Evolutionary conservation across 371 early-diverging fungal genomes (phyloP).

Genomic region (Apophysomyces ossiformis): DNA sequence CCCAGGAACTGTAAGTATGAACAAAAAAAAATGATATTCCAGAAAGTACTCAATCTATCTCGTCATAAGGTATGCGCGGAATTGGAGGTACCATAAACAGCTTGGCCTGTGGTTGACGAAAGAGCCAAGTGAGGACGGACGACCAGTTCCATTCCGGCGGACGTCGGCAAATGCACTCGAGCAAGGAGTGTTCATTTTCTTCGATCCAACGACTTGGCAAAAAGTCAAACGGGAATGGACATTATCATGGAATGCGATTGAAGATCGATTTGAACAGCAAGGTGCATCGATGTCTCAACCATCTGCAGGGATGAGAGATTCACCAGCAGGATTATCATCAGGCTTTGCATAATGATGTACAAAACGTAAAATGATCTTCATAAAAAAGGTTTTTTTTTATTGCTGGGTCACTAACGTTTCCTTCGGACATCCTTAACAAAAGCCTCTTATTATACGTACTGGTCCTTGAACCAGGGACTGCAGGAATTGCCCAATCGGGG

Average conservation of each 20-base stretch:
- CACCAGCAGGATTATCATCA: neutral
- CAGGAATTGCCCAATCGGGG: no score
- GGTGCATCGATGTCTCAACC: neutral
- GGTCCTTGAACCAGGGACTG: no score
- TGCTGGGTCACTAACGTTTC: no score
- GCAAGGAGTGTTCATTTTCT: constrained; percentile 80
- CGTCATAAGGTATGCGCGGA: constrained; percentile 62
- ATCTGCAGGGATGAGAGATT: constrained; percentile 13
- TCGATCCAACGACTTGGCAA: constrained; percentile 83
- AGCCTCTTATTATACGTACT: no score
- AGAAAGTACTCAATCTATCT: neutral
- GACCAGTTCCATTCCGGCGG: constrained; percentile 38
- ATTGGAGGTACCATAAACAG: constrained; percentile 92
- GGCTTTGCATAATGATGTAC: constrained; percentile 4
- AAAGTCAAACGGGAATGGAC: constrained; percentile 83
- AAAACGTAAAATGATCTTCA: neutral
- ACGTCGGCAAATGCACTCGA: constrained; percentile 61
- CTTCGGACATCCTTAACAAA: no score
- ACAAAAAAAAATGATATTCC: neutral
- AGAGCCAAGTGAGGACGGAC: constrained; percentile 47
- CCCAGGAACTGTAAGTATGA: constrained; percentile 77
- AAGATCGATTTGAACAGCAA: constrained; percentile 65
- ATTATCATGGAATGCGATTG: constrained; percentile 79
- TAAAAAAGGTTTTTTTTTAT: neutral
- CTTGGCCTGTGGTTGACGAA: constrained; percentile 82